Evolutionary conservation across 768 basidiomycete species (phyloP), one percentile per base, ranked within the genome.

Genomic region (Auriscalpium orientale): DNA sequence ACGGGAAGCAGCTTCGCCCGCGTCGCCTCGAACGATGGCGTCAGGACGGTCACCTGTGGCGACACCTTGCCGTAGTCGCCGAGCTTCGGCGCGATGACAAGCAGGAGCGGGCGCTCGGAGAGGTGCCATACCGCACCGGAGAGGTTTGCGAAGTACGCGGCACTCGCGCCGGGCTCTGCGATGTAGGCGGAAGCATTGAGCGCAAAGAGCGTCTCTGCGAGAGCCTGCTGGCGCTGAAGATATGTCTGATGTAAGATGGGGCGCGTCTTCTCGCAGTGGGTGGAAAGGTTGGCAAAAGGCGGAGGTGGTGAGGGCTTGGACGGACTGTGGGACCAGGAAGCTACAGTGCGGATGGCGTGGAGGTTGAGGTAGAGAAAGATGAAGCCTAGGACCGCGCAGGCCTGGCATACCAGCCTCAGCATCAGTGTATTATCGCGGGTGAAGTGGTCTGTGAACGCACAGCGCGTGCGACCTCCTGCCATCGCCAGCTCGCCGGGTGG

Each of bases 101-200:
- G 72, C 6, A 93, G 70, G 13, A 93, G 75, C 0, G 90, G 91
- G 2, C 91, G 79, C 70, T 94, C 91, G 10, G 87, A 89, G 35
- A 90, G 76, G 35, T 63, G 58, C 91, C 92, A 95, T 20, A 77
- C 64, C 8, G 76, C 57, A 6, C 62, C 65, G 12, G 85, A 85
- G 56, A 91, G 76, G 61, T 90, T 91, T n/a, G 76, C 82, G 67
- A 79, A 92, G 74, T 82, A 94, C 3, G 75, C 70, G 1, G 84
- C 81, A 55, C 75, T 87, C 13, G 88, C 80, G 0, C 87, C 83
- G 22, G 92, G 89, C 66, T 94, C 91, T 7, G 86, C 81, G 36
- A 94, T 79, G 66, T 89, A 93, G 15, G 86, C 85, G 8, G 80
- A 75, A 0, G 79, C 84, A 34, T 80, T 77, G 28, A 82, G 72